Evolutionary conservation across 2,329 filamentous ascomycete genomes (phyloP).

Genomic region (Aspergillus aculeatinus): DNA sequence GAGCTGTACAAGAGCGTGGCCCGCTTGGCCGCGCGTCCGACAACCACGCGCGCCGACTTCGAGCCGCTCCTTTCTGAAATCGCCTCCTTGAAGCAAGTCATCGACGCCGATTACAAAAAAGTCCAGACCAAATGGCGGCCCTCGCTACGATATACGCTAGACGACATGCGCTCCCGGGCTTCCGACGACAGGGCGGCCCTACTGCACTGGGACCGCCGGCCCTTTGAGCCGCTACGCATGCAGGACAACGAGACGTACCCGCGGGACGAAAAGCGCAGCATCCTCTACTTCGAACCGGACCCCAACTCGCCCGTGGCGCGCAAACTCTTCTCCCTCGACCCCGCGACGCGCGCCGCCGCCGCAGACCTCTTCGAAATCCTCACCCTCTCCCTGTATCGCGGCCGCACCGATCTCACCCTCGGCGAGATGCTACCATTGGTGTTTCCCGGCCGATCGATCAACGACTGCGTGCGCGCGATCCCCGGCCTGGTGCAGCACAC

Average conservation of each 20-base stretch:
- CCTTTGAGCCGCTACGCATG: constrained; percentile 66
- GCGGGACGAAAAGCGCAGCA: constrained; percentile 34
- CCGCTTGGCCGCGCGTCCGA: constrained; percentile 27
- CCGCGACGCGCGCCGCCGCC: constrained; percentile 16
- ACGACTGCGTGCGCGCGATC: constrained; percentile 33
- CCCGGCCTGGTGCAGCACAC: constrained; percentile 35
- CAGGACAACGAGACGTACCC: constrained; percentile 66
- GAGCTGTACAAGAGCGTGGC: constrained; percentile 24
- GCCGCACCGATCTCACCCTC: constrained; percentile 25
- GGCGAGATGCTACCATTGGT: constrained; percentile 29
- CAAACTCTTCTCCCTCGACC: constrained; percentile 20
- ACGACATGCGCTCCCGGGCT: constrained; percentile 53
- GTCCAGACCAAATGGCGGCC: constrained; percentile 32
- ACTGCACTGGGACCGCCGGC: constrained; percentile 68
- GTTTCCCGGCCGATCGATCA: constrained; percentile 31
- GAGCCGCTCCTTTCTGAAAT: constrained; percentile 25
- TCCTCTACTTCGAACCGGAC: constrained; percentile 39
- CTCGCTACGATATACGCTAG: constrained; percentile 34
- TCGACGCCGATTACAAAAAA: constrained; percentile 12
- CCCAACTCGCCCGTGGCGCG: constrained; percentile 24
- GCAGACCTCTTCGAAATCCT: constrained; percentile 27
- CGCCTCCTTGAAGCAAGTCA: constrained; percentile 6
- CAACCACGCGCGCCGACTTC: constrained; percentile 18
- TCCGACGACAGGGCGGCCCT: constrained; percentile 36
- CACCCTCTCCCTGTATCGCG: constrained; percentile 25